phyloP scores from a whole-genome alignment of 768 basidiomycete genomes.

The Lyophyllum atratum region DNA sequence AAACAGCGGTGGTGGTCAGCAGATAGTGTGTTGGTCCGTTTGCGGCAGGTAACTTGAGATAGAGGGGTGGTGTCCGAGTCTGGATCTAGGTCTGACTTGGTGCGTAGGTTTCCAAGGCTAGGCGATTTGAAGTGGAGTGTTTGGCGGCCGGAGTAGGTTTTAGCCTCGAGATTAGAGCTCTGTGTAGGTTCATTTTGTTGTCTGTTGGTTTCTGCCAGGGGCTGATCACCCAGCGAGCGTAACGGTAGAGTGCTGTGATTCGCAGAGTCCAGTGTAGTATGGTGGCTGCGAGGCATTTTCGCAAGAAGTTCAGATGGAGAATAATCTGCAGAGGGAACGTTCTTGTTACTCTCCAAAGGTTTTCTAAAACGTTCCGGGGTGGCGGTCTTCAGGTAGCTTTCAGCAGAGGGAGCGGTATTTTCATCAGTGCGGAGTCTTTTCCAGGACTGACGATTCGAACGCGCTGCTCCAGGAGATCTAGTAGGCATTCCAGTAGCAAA shows the following conservation, averaged over 20 bases:
- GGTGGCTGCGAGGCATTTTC: neutral
- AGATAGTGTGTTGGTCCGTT: conserved; percentile 26
- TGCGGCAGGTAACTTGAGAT: conserved; percentile 24
- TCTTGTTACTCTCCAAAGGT: conserved; percentile 9
- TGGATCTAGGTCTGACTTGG: conserved; percentile 8
- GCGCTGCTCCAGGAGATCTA: neutral
- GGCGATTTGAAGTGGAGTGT: conserved; percentile 14
- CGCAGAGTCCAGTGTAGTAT: neutral
- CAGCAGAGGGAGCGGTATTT: conserved; percentile 3
- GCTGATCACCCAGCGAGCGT: neutral
- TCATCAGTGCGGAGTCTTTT: conserved; percentile 9
- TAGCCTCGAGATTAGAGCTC: neutral
- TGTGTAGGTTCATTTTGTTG: neutral
- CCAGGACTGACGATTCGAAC: neutral
- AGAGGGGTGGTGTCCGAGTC: conserved; percentile 6
- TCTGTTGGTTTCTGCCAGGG: neutral
- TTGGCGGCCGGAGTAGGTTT: neutral
- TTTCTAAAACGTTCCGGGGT: conserved; percentile 1
- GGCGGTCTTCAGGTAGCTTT: neutral
- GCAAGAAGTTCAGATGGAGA: neutral
- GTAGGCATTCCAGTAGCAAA: neutral
- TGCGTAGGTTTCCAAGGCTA: conserved; percentile 14
- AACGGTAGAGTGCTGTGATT: neutral
- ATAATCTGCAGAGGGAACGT: neutral
- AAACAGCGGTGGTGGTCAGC: conserved; percentile 11